Base-by-base conservation (phyloP, 2,329 filamentous ascomycete genomes). In the Blumeriella jaapii region DNA sequence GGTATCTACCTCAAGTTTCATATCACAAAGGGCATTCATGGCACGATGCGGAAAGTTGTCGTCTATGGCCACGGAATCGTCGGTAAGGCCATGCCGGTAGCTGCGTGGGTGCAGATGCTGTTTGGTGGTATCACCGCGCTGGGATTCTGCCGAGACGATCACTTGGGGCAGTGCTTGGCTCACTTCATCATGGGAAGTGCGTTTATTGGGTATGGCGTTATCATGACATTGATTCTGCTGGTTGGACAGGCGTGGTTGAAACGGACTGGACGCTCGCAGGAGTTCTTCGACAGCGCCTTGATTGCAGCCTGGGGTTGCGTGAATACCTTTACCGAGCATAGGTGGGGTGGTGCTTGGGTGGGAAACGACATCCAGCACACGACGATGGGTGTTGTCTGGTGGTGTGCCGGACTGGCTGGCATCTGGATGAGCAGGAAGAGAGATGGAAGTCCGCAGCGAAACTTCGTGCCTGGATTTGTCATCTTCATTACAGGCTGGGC, bases 341-440 rank as follows among this genome's bases (percentile, higher is more conserved):
- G 82, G 34, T 98, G 91, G 91, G 91, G 91, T 36, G 68, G 68
- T 1, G 70, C 74, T 0, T 98, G 91, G 91, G 85, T 82, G 34
- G 76, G 74, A 59, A 96, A 95, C 54, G 91, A 98, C 58, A 75
- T 94, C 62, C 89, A 98, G 59, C 91, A 98, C 59, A 98, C 91
- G 0, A 84, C 82, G n/a, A 96, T 98, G 89, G 91, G 91, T n/a
- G 75, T 98, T 43, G 77, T 98, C 33, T 98, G 91, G 91, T 98
- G 89, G 89, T 82, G 78, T 51, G 89, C 91, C 6, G 91, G 91
- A 15, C 64, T 98, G 18, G 71, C 89, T 8, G 91, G 91, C 26
- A 71, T 98, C 34, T 98, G 89, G 91, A 67, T 98, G 24, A 93
- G 85, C 57, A 73, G 75, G 44, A 84, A 79, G 55, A 75, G 84